These are phyloP conservation scores for Coffea humblotiana DNA, from an alignment of 305 asterid species.

Conservation along the genomic window DNA sequence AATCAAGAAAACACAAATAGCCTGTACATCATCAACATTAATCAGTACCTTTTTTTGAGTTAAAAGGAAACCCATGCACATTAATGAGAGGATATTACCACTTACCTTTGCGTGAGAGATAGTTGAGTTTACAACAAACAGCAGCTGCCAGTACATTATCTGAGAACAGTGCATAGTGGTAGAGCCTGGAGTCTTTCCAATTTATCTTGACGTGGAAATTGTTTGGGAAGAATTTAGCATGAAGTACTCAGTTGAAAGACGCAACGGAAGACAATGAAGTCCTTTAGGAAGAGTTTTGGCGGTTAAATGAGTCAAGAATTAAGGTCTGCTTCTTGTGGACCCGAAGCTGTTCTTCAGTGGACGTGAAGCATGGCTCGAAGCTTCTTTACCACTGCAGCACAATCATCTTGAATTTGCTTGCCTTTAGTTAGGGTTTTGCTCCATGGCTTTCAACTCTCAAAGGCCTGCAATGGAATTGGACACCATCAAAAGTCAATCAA, in stretches of 20 bases:
- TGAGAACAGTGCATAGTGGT: slow-evolving; percentile 88
- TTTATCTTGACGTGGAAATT: slow-evolving; percentile 54
- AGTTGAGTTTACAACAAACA: slow-evolving; percentile 78
- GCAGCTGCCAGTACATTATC: slow-evolving; percentile 86
- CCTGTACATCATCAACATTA: background rate
- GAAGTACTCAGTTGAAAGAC: slow-evolving; percentile 78
- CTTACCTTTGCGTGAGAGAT: slow-evolving; percentile 67
- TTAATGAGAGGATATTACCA: background rate
- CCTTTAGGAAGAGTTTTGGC: slow-evolving; percentile 90
- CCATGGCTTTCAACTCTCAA: slow-evolving; percentile 73
- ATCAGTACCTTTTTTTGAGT: background rate
- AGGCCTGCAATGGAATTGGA: slow-evolving; percentile 47
- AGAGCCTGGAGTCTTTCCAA: slow-evolving; percentile 60
- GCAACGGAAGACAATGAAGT: slow-evolving; percentile 90
- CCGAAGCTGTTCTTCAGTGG: slow-evolving; percentile 83
- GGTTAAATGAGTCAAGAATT: slow-evolving; percentile 75
- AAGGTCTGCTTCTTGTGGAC: slow-evolving; percentile 80
- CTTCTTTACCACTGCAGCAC: slow-evolving; percentile 68
- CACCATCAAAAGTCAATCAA: background rate
- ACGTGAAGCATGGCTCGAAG: slow-evolving; percentile 93
- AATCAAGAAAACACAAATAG: background rate
- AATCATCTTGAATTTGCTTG: slow-evolving; percentile 83
- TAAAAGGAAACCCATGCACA: background rate
- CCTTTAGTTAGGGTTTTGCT: slow-evolving; percentile 72
- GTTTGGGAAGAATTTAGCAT: slow-evolving; percentile 67